A percentile compares a stretch with the other conserved stretches of the same genome.
Conservation (phyloP, 2,329 filamentous ascomycete genomes). For the Colletotrichum scovillei region DNA sequence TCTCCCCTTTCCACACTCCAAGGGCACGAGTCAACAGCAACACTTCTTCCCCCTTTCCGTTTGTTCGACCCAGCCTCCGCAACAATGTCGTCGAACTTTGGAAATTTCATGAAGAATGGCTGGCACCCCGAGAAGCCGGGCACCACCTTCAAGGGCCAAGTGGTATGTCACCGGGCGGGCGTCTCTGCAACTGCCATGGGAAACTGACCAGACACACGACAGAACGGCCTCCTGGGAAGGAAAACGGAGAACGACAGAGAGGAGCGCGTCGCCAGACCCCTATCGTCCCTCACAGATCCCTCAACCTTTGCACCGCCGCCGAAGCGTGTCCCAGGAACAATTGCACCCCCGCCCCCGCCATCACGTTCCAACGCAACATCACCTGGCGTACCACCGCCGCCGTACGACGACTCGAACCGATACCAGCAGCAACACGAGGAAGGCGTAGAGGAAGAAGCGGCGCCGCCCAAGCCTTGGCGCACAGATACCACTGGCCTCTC, state of each 20-base stretch:
- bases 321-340: constrained; percentile 59
- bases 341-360: constrained; percentile 33
- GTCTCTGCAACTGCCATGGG: not conserved
- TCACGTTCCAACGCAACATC: constrained; percentile 50
- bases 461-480: constrained; percentile 72
- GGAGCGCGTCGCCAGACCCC: constrained; percentile 64
- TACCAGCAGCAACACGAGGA: constrained; percentile 37
- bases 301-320: constrained; percentile 84
- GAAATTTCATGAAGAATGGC: constrained; percentile 60
- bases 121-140: constrained; percentile 63
- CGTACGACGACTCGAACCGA: constrained; percentile 35
- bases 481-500: constrained; percentile 77
- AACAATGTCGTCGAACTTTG: constrained; percentile 57
- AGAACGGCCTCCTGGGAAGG: constrained; percentile 61
- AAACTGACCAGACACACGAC: constrained; percentile 1
- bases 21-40: not conserved
- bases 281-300: constrained; percentile 80
- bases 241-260: constrained; percentile 46
- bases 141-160: constrained; percentile 53
- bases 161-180: constrained; percentile 51
- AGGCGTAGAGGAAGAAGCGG: constrained; percentile 53
- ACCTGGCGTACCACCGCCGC: constrained; percentile 40
- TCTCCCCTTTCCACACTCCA: constrained; percentile 19
- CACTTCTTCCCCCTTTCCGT: not conserved
- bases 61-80: not conserved